Evolutionary conservation across 805 yeast species (phyloP).

Genomic region (Babjeviella inositovora): DNA sequence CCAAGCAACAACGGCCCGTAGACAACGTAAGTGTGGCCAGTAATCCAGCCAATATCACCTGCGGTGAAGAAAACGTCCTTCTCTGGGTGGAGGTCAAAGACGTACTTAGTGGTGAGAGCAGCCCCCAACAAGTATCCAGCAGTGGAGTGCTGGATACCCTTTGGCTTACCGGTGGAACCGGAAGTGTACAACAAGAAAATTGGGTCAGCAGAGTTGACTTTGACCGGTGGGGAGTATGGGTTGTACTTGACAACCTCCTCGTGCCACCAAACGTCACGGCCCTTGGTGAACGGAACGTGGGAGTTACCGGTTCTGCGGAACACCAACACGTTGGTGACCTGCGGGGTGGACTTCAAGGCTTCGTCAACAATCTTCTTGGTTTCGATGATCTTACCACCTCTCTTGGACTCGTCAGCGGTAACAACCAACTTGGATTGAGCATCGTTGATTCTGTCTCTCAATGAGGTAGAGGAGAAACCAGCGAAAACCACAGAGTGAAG

Average conservation of each 20-base stretch:
- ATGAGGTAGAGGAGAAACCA: slow-evolving; percentile 88
- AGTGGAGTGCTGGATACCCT: slow-evolving; percentile 92
- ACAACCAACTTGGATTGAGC: slow-evolving; percentile 77
- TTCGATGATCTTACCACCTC: slow-evolving; percentile 89
- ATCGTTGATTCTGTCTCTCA: slow-evolving; percentile 79
- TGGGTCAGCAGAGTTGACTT: slow-evolving; percentile 89
- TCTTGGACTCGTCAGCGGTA: slow-evolving; percentile 88
- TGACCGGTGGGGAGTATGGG: slow-evolving; percentile 73
- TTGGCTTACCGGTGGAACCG: slow-evolving; percentile 97
- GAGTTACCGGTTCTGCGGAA: slow-evolving; percentile 74
- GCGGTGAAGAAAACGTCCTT: slow-evolving; percentile 92
- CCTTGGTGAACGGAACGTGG: slow-evolving; percentile 54
- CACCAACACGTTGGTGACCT: slow-evolving; percentile 73
- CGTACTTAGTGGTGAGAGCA: slow-evolving; percentile 78
- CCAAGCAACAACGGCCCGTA: slow-evolving; percentile 88
- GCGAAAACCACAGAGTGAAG: slow-evolving; percentile 94
- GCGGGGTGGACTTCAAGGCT: slow-evolving; percentile 62
- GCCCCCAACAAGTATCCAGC: slow-evolving; percentile 94
- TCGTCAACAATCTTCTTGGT: slow-evolving; percentile 94
- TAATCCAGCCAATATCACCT: slow-evolving; percentile 98
- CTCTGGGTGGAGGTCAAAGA: slow-evolving; percentile 80
- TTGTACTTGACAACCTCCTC: slow-evolving; percentile 73
- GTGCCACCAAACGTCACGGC: slow-evolving; percentile 94
- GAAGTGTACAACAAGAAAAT: slow-evolving; percentile 91
- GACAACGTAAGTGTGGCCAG: slow-evolving; percentile 92